Base-by-base conservation (phyloP, 164 flowering plant genomes). In the Magnolia sinica region DNA sequence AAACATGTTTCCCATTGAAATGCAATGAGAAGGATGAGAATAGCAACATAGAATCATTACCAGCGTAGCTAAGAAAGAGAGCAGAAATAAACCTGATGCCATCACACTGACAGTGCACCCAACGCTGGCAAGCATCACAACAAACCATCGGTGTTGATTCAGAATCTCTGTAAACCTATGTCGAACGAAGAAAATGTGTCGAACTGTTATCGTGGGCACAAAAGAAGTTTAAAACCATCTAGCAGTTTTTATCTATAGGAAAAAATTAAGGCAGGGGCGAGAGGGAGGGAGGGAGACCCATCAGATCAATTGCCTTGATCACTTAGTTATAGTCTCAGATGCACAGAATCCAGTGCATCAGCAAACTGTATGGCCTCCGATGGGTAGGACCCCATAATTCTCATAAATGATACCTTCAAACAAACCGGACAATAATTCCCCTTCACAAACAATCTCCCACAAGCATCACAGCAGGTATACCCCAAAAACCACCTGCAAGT, bases 71-170 rank as follows among this genome's bases (percentile, higher is more conserved):
- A n/a, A 68, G 27, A 27, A 55, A 64, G 68, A 74, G 24, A 68
- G 31, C 61, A 73, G 24, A 65, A 13, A 73, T 24, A 49, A 81
- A 96, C 99, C 99, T 94, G 88, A 96, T 96, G 61, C 91, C 93
- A 86, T 96, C 99, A 84, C 99, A 96, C 8, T 87, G 88, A 73
- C 92, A 91, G 80, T 96, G 99, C 83, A 96, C 98, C 99, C 99
- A 96, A 22, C 94, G 95, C 84, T 92, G 88, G 85, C 99, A 96
- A 81, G 79, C 83, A 87, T 96, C 99, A 85, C 99, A 96, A 87
- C 99, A 96, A 68, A 96, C 98, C 99, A 96, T 96, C 29, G 99
- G 99, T 59, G 96, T 96, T 73, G 98, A 84, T 81, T 96, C 99
- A 61, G 99, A 92, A 84, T 96, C 99, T 86, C 99, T 89, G 76